Percentiles rank a stretch among this genome's conserved stretches.
Conservation (phyloP, 331 rosid genomes). For the Dryas integrifolia region DNA sequence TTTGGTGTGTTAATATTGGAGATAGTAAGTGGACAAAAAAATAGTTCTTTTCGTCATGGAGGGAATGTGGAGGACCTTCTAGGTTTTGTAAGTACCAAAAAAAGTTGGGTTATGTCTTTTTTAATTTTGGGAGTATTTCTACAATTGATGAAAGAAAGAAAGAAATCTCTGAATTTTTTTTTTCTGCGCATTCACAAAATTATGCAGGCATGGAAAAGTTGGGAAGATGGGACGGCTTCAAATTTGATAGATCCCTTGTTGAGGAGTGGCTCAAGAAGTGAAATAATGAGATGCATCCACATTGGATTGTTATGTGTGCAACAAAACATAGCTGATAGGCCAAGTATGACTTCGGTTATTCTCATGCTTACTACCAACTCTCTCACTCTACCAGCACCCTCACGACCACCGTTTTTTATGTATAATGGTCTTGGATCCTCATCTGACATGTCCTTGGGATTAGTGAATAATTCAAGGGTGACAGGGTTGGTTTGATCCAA, state of each 20-base stretch:
- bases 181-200: neutral
- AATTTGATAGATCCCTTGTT: constrained; percentile 39
- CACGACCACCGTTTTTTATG: constrained; percentile 34
- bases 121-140: no score
- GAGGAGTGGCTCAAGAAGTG: constrained; percentile 21
- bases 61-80: constrained; percentile 20
- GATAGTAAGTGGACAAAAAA: constrained; percentile 37
- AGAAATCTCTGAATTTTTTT: neutral
- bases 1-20: constrained; percentile 45
- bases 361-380: constrained; percentile 41
- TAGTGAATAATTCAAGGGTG: neutral
- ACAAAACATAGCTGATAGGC: constrained; percentile 35
- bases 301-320: constrained; percentile 56
- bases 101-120: no score
- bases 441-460: neutral
- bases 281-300: constrained; percentile 43
- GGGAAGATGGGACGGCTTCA: constrained; percentile 34
- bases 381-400: constrained; percentile 26
- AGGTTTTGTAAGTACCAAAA: constrained; percentile 33
- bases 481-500: neutral
- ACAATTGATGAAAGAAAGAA: neutral
- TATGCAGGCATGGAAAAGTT: constrained; percentile 49
- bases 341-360: constrained; percentile 34
- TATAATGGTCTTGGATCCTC: neutral
- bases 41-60: neutral